Percentiles rank a stretch among this genome's conserved stretches.
Conservation (phyloP, 345 rosid genomes). For the Ceriops decandra region DNA sequence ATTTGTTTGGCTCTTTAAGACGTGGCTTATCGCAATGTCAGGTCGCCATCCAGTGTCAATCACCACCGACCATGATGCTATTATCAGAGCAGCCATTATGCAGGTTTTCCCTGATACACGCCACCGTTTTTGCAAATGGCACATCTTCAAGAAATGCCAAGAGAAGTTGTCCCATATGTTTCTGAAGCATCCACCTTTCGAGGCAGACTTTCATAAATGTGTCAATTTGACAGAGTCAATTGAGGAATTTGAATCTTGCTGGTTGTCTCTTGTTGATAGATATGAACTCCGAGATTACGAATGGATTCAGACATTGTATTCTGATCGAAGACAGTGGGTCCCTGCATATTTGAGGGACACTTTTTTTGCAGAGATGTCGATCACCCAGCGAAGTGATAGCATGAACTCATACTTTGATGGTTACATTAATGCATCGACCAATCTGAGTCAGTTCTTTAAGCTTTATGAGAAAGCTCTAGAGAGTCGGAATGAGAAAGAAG, state of each 20-base stretch:
- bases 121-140: conserved; percentile 50
- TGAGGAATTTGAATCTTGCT: conserved; percentile 63
- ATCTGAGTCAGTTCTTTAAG: conserved; percentile 45
- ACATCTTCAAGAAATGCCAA: conserved; percentile 53
- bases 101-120: conserved; percentile 54
- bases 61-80: conserved; percentile 60
- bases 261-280: conserved; percentile 51
- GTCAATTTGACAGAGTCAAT: conserved; percentile 44
- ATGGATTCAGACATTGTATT: conserved; percentile 61
- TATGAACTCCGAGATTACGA: conserved; percentile 53
- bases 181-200: conserved; percentile 57
- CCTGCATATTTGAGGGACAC: conserved; percentile 56
- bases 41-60: conserved; percentile 58
- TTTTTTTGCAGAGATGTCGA: conserved; percentile 56
- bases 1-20: conserved; percentile 60
- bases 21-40: conserved; percentile 76
- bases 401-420: conserved; percentile 54
- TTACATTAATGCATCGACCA: conserved; percentile 55
- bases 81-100: conserved; percentile 52
- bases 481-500: conserved; percentile 65
- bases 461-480: conserved; percentile 67
- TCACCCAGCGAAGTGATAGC: conserved; percentile 33
- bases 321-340: conserved; percentile 70
- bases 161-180: conserved; percentile 56
- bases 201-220: conserved; percentile 60